Evolutionary conservation across 2,329 filamentous ascomycete species (phyloP).

Genomic region (Alternaria ventricosa): DNA sequence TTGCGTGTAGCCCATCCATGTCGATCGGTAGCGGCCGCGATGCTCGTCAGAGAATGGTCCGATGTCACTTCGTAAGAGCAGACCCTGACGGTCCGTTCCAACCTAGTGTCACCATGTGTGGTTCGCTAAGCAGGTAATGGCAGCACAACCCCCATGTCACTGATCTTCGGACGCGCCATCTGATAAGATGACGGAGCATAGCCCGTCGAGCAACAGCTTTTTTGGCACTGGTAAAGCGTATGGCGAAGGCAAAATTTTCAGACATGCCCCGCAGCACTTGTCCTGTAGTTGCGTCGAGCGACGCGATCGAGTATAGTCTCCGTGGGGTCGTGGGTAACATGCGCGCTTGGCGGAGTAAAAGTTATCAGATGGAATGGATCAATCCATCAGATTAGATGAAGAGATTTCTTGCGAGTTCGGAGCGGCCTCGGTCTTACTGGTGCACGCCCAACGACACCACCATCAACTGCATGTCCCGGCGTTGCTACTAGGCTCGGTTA

Average conservation of each 20-base stretch:
- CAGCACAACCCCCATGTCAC: constrained; percentile 8
- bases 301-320: constrained; percentile 10
- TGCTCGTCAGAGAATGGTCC: constrained; percentile 39
- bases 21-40: constrained; percentile 22
- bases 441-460: constrained; percentile 12
- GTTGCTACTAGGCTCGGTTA: constrained; percentile 29
- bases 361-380: constrained; percentile 39
- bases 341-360: constrained; percentile 20
- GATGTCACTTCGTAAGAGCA: constrained; percentile 27
- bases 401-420: constrained; percentile 26
- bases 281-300: constrained; percentile 9
- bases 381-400: constrained; percentile 20
- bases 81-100: constrained; percentile 28
- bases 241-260: constrained; percentile 39
- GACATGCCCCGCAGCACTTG: constrained; percentile 35
- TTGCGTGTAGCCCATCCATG: constrained; percentile 26
- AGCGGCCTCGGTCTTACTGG: constrained; percentile 20
- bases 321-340: constrained; percentile 27
- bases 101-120: constrained; percentile 23
- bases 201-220: constrained; percentile 17
- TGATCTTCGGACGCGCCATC: constrained; percentile 35
- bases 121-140: constrained; percentile 17
- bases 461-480: constrained; percentile 27
- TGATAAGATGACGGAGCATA: constrained; percentile 36
- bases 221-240: constrained; percentile 33